Evolutionary conservation across 148 eudicot species (phyloP).

Genomic region (Arctostaphylos glauca): DNA sequence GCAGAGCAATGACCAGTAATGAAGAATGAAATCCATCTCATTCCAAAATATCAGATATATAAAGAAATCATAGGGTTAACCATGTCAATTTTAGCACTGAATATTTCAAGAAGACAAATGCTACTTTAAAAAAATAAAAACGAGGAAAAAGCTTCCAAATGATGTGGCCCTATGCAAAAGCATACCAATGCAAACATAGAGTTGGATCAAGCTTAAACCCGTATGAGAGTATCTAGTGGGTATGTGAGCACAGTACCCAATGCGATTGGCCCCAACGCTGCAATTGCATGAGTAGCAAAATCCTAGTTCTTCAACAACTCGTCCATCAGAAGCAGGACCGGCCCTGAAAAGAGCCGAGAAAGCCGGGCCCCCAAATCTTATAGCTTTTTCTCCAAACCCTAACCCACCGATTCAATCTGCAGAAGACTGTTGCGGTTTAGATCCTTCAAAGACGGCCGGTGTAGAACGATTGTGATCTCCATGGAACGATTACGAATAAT

Average conservation of each 20-base stretch:
- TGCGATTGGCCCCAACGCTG: slow-evolving; percentile 61
- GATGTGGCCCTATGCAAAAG: background rate
- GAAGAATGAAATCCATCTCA: background rate
- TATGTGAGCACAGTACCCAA: slow-evolving; percentile 62
- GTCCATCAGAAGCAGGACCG: slow-evolving; percentile 41
- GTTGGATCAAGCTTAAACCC: slow-evolving; percentile 28
- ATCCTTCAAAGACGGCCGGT: too few species aligned
- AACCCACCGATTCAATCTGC: too few species aligned
- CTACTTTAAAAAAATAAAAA: background rate
- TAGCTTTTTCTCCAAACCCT: too few species aligned
- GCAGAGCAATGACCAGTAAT: background rate
- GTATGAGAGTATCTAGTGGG: slow-evolving; percentile 73
- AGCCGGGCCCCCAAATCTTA: too few species aligned
- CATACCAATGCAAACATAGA: too few species aligned
- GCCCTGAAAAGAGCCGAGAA: too few species aligned
- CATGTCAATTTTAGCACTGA: background rate
- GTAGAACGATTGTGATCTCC: too few species aligned
- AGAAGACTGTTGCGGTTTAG: too few species aligned
- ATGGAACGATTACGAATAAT: too few species aligned
- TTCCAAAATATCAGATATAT: background rate
- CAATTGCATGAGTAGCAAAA: slow-evolving; percentile 62
- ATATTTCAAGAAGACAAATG: background rate
- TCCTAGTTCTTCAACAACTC: slow-evolving; percentile 62
- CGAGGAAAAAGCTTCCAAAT: background rate
- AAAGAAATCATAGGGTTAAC: background rate